These are phyloP conservation scores for Lichtheimia corymbifera DNA, from an alignment of 371 early-diverging fungal species.

Conservation along the genomic window DNA sequence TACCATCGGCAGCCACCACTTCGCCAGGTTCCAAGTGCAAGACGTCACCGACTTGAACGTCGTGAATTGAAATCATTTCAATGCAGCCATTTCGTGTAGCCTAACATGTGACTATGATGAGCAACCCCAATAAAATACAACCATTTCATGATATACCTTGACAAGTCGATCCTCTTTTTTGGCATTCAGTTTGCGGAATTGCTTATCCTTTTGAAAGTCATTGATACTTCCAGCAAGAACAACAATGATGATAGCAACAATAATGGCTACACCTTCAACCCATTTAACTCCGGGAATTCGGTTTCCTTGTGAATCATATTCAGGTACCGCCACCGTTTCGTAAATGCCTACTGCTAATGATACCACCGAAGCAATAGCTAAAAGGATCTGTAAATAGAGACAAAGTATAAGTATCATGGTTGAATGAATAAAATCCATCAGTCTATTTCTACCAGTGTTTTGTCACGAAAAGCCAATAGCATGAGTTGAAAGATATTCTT, in stretches of 20 bases:
- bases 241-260: constrained; percentile 80
- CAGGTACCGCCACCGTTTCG: constrained; percentile 63
- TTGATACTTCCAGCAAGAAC: constrained; percentile 79
- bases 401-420: background rate
- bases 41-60: constrained; percentile 88
- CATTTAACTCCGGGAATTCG: constrained; percentile 60
- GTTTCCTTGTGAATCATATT: constrained; percentile 31
- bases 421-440: background rate
- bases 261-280: constrained; percentile 81
- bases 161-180: constrained; percentile 81
- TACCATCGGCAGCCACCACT: constrained; percentile 87
- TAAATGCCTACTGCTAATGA: constrained; percentile 87
- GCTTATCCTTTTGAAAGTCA: constrained; percentile 87
- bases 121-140: background rate
- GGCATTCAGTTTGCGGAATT: constrained; percentile 81
- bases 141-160: constrained; percentile 40
- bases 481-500: constrained; percentile 69
- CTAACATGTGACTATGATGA: constrained; percentile 30
- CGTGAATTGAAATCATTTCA: constrained; percentile 75
- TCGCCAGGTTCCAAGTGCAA: constrained; percentile 91
- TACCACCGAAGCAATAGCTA: constrained; percentile 80
- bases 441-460: constrained; percentile 62
- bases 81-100: constrained; percentile 74
- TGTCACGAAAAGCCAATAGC: constrained; percentile 81
- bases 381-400: constrained; percentile 52